These are phyloP conservation scores for Atalantia buxifolia DNA, from an alignment of 345 rosid genomes.

Conservation along the genomic window DNA sequence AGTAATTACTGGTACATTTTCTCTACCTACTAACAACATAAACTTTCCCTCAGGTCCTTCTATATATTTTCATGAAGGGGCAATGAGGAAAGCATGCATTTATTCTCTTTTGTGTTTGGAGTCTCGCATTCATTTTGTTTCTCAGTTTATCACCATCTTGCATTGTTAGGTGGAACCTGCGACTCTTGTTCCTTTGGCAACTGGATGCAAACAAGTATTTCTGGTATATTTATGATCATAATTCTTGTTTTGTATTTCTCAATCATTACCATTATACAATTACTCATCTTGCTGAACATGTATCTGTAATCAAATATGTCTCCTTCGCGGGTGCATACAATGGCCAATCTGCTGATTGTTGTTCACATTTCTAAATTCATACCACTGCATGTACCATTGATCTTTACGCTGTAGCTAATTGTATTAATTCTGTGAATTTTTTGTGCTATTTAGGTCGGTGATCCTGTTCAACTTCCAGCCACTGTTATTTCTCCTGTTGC, in stretches of 20 bases:
- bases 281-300: background rate
- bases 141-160: background rate
- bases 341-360: background rate
- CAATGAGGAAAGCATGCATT: background rate
- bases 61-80: background rate
- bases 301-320: background rate
- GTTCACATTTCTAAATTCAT: background rate
- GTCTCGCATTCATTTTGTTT: background rate
- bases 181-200: conserved; percentile 87
- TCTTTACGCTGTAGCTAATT: background rate
- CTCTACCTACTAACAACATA: background rate
- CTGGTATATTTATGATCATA: conserved; percentile 48
- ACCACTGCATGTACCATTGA: conserved; percentile 2
- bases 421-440: conserved; percentile 9
- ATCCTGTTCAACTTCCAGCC: conserved; percentile 96
- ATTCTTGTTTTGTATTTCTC: background rate
- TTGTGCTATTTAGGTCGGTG: conserved; percentile 61
- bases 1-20: background rate
- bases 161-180: conserved; percentile 86
- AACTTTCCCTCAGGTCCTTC: background rate
- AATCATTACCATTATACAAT: background rate
- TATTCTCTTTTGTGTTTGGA: background rate
- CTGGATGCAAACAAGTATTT: conserved; percentile 97
- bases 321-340: background rate
- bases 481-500: conserved; percentile 90